phyloP scores from a whole-genome alignment of 352 stramenopile species.

The Globisporangium cystogenes region DNA sequence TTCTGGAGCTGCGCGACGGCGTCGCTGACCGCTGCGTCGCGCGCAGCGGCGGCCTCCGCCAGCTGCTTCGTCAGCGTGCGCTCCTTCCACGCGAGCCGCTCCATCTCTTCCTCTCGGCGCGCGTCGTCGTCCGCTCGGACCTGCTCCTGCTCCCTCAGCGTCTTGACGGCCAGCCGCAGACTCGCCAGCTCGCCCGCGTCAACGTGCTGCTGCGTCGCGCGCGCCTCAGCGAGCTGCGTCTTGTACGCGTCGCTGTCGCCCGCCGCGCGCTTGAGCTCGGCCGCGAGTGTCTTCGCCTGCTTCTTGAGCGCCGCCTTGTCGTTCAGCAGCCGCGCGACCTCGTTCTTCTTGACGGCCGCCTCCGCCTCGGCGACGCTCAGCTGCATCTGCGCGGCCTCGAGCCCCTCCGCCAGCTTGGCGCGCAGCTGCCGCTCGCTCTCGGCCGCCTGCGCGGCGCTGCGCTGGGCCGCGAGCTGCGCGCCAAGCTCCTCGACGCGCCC shows the following conservation, averaged over 20 bases:
- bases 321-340: constrained; percentile 15
- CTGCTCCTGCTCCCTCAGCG: too few species aligned
- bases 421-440: too few species aligned
- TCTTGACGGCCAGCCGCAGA: constrained; percentile 13
- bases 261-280: neutral
- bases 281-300: constrained; percentile 12
- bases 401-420: neutral
- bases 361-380: constrained; percentile 8
- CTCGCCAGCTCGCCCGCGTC: constrained; percentile 14
- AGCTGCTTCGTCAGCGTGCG: constrained; percentile 3
- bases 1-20: neutral
- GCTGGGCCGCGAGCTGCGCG: constrained; percentile 19
- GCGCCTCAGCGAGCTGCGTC: neutral
- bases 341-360: constrained; percentile 29
- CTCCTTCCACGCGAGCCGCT: constrained; percentile 1
- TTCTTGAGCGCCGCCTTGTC: constrained; percentile 32
- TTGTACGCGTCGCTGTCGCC: constrained; percentile 5
- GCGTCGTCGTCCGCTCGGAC: too few species aligned
- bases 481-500: constrained; percentile 27
- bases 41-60: constrained; percentile 12
- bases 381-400: constrained; percentile 10
- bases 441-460: too few species aligned
- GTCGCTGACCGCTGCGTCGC: constrained; percentile 4
- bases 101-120: too few species aligned
- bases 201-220: neutral